phyloP scores from a whole-genome alignment of 1,284 basidiomycete species.

The Fomes fomentarius region DNA sequence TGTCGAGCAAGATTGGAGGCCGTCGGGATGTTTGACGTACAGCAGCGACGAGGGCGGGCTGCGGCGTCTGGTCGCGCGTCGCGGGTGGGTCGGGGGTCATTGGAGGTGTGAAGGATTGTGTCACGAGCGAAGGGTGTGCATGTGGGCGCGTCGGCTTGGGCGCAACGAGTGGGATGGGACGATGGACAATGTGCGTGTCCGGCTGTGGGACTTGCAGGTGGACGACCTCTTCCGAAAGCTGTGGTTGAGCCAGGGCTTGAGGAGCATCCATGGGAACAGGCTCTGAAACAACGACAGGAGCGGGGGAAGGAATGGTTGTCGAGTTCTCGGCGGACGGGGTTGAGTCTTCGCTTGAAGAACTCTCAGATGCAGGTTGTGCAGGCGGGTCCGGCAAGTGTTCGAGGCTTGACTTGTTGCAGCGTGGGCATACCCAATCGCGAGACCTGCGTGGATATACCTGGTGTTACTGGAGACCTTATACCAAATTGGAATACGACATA shows the following conservation, averaged over 20 bases:
- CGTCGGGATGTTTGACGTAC: conserved; percentile 33
- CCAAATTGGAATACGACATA: conserved; percentile 42
- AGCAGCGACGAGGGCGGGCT: conserved; percentile 22
- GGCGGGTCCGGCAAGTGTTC: conserved; percentile 73
- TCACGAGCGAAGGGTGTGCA: conserved; percentile 28
- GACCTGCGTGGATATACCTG: conserved; percentile 53
- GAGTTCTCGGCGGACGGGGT: conserved; percentile 9
- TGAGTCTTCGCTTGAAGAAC: conserved; percentile 3
- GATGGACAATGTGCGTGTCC: conserved; percentile 7
- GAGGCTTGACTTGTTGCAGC: conserved; percentile 70
- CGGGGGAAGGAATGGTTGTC: background rate
- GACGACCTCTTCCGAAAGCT: background rate
- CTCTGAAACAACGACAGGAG: background rate
- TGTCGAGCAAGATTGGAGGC: conserved; percentile 69
- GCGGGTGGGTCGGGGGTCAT: conserved; percentile 14
- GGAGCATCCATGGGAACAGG: conserved; percentile 6
- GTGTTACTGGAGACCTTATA: conserved; percentile 6
- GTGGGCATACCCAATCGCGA: conserved; percentile 80
- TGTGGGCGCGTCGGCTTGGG: conserved; percentile 32
- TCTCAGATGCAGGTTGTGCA: conserved; percentile 36
- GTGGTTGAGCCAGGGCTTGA: background rate
- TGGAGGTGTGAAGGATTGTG: conserved; percentile 22
- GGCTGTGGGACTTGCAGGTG: conserved; percentile 10
- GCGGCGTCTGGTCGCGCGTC: conserved; percentile 17
- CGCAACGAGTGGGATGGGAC: conserved; percentile 30